Conservation (phyloP, 2,329 filamentous ascomycete species). For the Fusarium solani-melongenae region DNA sequence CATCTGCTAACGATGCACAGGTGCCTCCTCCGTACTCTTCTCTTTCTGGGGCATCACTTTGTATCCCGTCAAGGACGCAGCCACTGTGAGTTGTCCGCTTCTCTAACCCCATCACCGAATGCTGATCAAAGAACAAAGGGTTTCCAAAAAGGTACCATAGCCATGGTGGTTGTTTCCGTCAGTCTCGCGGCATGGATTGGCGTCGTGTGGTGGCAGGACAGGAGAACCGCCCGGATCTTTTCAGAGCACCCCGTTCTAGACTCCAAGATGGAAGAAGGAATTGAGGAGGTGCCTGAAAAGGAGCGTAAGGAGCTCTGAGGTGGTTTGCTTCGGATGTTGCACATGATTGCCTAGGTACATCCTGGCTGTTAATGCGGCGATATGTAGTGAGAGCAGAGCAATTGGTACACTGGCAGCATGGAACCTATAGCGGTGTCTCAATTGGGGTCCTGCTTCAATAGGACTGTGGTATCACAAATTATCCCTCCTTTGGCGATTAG, state of each 20-base stretch:
- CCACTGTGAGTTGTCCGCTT: conserved; percentile 43
- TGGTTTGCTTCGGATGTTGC: neutral
- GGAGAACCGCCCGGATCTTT: conserved; percentile 7
- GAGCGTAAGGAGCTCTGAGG: neutral
- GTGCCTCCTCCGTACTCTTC: conserved; percentile 50
- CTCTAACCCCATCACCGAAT: too few relatives aligned
- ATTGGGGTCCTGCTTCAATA: too few relatives aligned
- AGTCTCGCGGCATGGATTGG: conserved; percentile 15
- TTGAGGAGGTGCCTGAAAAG: neutral
- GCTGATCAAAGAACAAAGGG: conserved; percentile 2
- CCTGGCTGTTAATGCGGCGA: neutral
- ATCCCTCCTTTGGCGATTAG: too few relatives aligned
- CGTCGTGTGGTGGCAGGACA: conserved; percentile 33
- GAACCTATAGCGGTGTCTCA: too few relatives aligned
- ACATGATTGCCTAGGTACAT: neutral
- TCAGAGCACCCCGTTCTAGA: conserved; percentile 2
- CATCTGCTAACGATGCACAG: neutral
- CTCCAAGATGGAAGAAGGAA: neutral
- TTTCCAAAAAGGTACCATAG: conserved; percentile 47
- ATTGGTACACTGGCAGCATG: neutral
- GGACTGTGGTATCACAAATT: too few relatives aligned
- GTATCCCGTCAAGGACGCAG: conserved; percentile 50
- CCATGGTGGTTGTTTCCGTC: conserved; percentile 44
- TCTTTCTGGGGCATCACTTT: conserved; percentile 54
- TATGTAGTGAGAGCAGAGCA: neutral